phyloP scores from a whole-genome alignment of 805 yeast genomes.

The Hanseniaspora valbyensis region DNA sequence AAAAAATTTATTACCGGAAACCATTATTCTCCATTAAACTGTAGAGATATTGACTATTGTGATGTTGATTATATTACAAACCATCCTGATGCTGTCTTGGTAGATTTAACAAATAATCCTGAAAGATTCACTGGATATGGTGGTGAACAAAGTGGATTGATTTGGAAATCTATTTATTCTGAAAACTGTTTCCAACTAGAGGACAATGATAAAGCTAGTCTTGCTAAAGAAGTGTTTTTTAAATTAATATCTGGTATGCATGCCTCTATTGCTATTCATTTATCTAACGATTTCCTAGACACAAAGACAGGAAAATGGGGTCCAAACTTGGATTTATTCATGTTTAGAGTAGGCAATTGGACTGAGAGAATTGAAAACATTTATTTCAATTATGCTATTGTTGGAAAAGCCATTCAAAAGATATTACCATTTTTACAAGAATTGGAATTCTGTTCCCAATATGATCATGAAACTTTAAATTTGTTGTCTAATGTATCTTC shows the following conservation, averaged over 20 bases:
- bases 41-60: slow-evolving; percentile 51
- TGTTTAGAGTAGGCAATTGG: slow-evolving; percentile 79
- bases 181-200: slow-evolving; percentile 63
- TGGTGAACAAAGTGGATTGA: slow-evolving; percentile 81
- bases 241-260: slow-evolving; percentile 87
- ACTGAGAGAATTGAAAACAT: slow-evolving; percentile 84
- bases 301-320: slow-evolving; percentile 66
- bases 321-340: slow-evolving; percentile 70
- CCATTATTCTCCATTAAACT: slow-evolving; percentile 12
- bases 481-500: slow-evolving; percentile 34
- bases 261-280: slow-evolving; percentile 86
- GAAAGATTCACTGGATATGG: slow-evolving; percentile 95
- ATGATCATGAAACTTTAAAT: slow-evolving; percentile 37
- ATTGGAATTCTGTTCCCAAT: slow-evolving; percentile 38
- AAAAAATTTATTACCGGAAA: slow-evolving; percentile 8
- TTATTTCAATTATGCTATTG: slow-evolving; percentile 83
- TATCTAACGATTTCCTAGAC: slow-evolving; percentile 71
- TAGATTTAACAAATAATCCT: slow-evolving; percentile 77
- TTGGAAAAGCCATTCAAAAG: slow-evolving; percentile 70
- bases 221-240: slow-evolving; percentile 82
- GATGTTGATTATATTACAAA: slow-evolving; percentile 50
- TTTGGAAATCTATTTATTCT: slow-evolving; percentile 85
- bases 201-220: slow-evolving; percentile 24
- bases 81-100: slow-evolving; percentile 60
- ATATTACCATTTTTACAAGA: slow-evolving; percentile 42